Conservation (phyloP, 148 eudicot species). For the Hydrangea macrophylla region DNA sequence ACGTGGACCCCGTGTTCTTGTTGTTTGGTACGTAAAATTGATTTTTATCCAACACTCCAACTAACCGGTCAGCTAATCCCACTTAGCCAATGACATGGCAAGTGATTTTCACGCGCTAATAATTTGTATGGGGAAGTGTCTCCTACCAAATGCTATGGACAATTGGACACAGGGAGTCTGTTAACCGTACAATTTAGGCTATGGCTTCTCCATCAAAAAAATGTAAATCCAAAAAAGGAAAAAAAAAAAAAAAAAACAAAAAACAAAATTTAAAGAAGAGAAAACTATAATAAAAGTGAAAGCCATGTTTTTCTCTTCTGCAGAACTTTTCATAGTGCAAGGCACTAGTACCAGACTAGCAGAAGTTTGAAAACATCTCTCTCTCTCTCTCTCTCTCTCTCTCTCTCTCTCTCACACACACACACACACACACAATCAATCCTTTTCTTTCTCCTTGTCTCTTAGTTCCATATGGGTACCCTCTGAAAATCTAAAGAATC, state of each 20-base stretch:
- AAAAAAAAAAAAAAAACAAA: neutral
- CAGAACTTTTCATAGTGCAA: neutral
- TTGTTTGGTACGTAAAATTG: too few relatives aligned
- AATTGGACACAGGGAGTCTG: neutral
- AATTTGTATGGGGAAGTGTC: neutral
- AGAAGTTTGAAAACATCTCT: neutral
- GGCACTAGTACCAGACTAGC: slow-evolving; percentile 3
- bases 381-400: slow-evolving; percentile 1
- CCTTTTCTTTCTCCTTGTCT: neutral
- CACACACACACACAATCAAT: too few relatives aligned
- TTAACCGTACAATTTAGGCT: neutral
- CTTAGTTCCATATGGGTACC: neutral
- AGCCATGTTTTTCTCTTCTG: neutral
- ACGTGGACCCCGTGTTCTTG: too few relatives aligned
- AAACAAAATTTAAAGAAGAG: neutral
- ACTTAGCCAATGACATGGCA: neutral
- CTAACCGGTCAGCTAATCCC: neutral
- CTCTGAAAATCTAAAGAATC: neutral
- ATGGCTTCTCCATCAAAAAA: neutral
- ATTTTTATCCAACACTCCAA: neutral
- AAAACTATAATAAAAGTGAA: neutral
- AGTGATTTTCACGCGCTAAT: neutral
- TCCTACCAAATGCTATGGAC: neutral
- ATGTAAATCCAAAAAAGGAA: neutral
- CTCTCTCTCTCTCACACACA: neutral